Conservation (phyloP, 2,329 filamentous ascomycete genomes). For the Periconia sp. region DNA sequence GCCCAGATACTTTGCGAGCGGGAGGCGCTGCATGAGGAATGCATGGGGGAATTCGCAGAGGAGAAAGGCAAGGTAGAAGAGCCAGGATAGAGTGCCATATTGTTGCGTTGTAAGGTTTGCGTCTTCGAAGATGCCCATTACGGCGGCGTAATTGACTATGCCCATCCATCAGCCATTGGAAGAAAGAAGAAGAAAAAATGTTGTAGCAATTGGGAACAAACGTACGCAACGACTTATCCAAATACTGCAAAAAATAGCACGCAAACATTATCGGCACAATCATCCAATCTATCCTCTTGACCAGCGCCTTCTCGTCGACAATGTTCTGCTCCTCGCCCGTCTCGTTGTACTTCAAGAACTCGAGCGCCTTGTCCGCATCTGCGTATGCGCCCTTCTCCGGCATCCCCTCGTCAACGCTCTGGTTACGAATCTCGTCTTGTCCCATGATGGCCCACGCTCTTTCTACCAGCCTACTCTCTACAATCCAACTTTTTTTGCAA, state of each 20-base stretch:
- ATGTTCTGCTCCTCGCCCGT: conserved; percentile 9
- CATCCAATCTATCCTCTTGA: conserved; percentile 26
- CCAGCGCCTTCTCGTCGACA: conserved; percentile 21
- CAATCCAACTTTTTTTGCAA: not conserved
- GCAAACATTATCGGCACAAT: conserved; percentile 29
- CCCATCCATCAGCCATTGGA: no score
- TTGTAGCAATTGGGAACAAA: not conserved
- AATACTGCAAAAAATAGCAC: conserved; percentile 29
- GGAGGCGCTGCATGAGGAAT: conserved; percentile 34
- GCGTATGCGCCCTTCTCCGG: conserved; percentile 12
- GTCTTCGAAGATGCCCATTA: conserved; percentile 68
- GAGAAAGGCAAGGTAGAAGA: conserved; percentile 50
- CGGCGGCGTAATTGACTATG: conserved; percentile 55
- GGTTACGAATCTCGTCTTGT: conserved; percentile 13
- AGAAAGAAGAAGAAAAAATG: no score
- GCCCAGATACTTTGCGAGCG: conserved; percentile 43
- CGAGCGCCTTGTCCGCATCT: conserved; percentile 22
- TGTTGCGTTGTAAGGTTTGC: conserved; percentile 62
- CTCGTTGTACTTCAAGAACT: conserved; percentile 21
- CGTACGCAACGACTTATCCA: conserved; percentile 27
- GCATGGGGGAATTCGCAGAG: conserved; percentile 23
- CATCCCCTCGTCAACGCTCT: conserved; percentile 8
- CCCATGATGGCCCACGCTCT: conserved; percentile 6
- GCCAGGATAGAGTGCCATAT: conserved; percentile 63
- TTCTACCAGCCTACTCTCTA: not conserved